Percentiles rank a stretch among this genome's conserved stretches.
These are phyloP conservation scores for Alisma plantagoaquatica DNA, from an alignment of 106 monocot species.

Conservation along the genomic window DNA sequence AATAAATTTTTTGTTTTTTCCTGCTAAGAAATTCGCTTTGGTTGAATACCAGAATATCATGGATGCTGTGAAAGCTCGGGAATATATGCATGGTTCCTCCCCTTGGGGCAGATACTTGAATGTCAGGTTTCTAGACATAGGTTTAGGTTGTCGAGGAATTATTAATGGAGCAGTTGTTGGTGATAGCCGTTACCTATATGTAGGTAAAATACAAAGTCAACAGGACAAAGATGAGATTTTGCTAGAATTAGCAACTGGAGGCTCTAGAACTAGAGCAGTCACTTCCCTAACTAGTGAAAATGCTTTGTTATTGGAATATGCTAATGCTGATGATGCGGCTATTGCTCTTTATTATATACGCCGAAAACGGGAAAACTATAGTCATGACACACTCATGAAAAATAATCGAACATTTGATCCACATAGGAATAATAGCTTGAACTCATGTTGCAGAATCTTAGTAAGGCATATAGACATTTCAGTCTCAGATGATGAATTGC, in stretches of 20 bases:
- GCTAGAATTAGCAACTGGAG: conserved; percentile 28
- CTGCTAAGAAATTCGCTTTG: conserved; percentile 61
- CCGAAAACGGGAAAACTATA: conserved; percentile 19
- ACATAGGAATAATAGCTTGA: conserved; percentile 6
- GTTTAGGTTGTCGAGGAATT: conserved; percentile 61
- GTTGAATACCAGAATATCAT: conserved; percentile 68
- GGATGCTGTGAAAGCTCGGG: conserved; percentile 84
- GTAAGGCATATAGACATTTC: conserved; percentile 40
- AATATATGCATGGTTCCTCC: conserved; percentile 82
- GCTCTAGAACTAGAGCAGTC: conserved; percentile 39
- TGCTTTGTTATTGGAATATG: conserved; percentile 75
- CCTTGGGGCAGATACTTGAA: conserved; percentile 49
- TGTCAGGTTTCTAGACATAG: conserved; percentile 74
- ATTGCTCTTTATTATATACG: conserved; percentile 47
- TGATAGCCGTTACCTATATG: conserved; percentile 74
- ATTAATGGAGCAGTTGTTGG: conserved; percentile 52
- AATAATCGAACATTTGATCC: conserved; percentile 1
- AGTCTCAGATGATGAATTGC: conserved; percentile 36
- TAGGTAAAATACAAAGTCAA: conserved; percentile 51
- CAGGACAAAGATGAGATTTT: conserved; percentile 69
- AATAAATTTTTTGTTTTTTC: conserved; percentile 36
- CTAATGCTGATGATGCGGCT: conserved; percentile 65
- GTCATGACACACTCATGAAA: conserved; percentile 11
- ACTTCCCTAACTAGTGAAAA: conserved; percentile 58
- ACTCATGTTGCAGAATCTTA: conserved; percentile 30